Evolutionary conservation across 768 basidiomycete genomes (phyloP).

Genomic region (Serendipita sp.): DNA sequence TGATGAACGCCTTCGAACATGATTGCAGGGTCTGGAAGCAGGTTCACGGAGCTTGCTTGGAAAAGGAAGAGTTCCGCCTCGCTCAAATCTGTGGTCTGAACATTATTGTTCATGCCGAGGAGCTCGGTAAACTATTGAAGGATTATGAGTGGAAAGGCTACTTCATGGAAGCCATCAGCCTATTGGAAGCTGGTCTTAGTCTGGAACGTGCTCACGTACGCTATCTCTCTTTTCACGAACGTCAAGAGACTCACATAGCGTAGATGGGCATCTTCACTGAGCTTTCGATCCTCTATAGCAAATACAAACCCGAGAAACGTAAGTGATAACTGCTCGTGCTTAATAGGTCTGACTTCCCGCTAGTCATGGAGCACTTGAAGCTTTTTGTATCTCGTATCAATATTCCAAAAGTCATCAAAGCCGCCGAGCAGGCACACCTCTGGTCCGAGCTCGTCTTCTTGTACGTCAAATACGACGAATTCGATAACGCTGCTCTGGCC

Average conservation of each 20-base stretch:
- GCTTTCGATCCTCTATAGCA: conserved; percentile 79
- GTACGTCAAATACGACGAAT: conserved; percentile 97
- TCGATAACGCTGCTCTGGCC: conserved; percentile 90
- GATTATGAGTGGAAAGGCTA: conserved; percentile 83
- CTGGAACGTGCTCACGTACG: conserved; percentile 85
- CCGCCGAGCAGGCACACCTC: conserved; percentile 88
- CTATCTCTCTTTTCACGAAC: conserved; percentile 9
- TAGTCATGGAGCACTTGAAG: conserved; percentile 98
- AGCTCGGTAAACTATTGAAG: conserved; percentile 54
- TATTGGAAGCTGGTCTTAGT: conserved; percentile 90
- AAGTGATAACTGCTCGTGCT: conserved; percentile 20
- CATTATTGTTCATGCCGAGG: conserved; percentile 91
- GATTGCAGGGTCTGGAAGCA: conserved; percentile 90
- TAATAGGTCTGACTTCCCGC: not conserved
- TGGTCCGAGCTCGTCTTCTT: conserved; percentile 98
- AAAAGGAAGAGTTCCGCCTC: conserved; percentile 91
- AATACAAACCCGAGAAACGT: conserved; percentile 89
- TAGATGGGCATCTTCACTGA: conserved; percentile 98
- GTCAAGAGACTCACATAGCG: conserved; percentile 12
- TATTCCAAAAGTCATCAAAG: conserved; percentile 97
- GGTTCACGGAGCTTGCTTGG: conserved; percentile 95
- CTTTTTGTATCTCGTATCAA: conserved; percentile 92
- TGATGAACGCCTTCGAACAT: not conserved
- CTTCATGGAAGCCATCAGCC: conserved; percentile 83
- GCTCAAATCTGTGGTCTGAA: conserved; percentile 99